Percentiles rank a stretch among this genome's conserved stretches.
phyloP scores from a whole-genome alignment of 306 rosid genomes.

The Echinosophora koreensis region DNA sequence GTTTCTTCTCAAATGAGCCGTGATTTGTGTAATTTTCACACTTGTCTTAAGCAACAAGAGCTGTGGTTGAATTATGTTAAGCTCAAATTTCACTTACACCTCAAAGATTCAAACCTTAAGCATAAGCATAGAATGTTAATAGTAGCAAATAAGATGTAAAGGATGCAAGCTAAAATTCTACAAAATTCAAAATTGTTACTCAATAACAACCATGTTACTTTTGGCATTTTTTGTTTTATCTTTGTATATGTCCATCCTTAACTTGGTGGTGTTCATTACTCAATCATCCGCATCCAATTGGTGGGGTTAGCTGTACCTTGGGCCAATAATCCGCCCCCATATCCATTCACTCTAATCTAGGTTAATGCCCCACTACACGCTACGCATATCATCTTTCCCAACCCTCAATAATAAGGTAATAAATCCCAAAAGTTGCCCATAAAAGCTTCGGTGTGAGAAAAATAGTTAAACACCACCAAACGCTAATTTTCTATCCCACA shows the following conservation, averaged over 20 bases:
- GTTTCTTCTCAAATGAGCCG: neutral
- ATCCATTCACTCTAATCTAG: constrained; percentile 60
- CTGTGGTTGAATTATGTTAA: neutral
- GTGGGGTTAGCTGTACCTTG: constrained; percentile 59
- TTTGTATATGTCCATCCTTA: neutral
- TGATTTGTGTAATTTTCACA: neutral
- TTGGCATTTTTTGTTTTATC: neutral
- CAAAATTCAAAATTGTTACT: neutral
- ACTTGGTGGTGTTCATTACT: constrained; percentile 50
- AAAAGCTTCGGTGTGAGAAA: constrained; percentile 51
- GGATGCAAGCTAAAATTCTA: neutral
- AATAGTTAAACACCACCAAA: constrained; percentile 36
- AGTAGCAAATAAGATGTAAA: neutral
- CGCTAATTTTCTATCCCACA: constrained; percentile 45
- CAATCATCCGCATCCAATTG: constrained; percentile 51
- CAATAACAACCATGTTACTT: neutral
- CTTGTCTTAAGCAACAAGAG: neutral
- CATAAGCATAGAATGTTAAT: neutral
- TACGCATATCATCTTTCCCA: constrained; percentile 44
- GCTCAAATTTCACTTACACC: neutral
- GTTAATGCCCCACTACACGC: constrained; percentile 68
- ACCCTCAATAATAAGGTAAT: constrained; percentile 70
- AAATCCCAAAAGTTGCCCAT: constrained; percentile 73
- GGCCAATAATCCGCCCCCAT: constrained; percentile 59
- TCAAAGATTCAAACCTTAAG: neutral